Base-by-base conservation (phyloP, 2,329 filamentous ascomycete species). In the Lecanicillium sp. region DNA sequence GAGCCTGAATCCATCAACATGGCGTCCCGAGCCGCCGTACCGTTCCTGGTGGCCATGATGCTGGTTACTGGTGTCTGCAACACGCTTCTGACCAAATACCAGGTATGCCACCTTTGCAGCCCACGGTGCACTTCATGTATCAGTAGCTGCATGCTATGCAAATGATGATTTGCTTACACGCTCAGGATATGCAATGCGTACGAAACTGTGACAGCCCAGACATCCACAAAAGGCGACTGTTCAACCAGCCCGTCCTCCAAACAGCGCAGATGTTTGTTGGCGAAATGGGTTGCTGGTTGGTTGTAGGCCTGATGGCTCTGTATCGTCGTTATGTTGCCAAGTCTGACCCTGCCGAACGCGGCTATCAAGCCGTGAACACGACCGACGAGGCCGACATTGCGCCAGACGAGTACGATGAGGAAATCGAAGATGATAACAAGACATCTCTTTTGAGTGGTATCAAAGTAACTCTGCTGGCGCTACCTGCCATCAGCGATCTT, bases 211-310 rank as follows among this genome's bases (percentile, higher is more conserved):
- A 86, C 52, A 71, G 77, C 43, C 68, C 75, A 16, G 67, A 86
- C 52, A 75, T 77, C 9, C 72, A 71, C 43, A 75, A 82, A 48
- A 82, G 78, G 38, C 67, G 75, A 46, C 74, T 76, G 51, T 96
- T 98, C 63, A 87, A 95, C 60, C 90, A 96, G 58, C 92, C 92
- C 14, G 89, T 98, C 37, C 79, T 96, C 39, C 92, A 98, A 60
- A 96, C 92, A 46, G 79, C 87, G 1, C 92, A 96, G 61, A 98
- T 98, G 92, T 98, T 98, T 59, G 74, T 95, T 45, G 92, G 92
- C 40, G 92, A 98, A 61, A 84, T 86, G 73, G 90, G 88, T 46
- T 94, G 88, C 68, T 98, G 90, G 89, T 73, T 96, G 12, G 86
- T 98, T 38, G 75, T 96, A 31, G 79, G 83, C 16, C 53, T 74